These are phyloP conservation scores for Usnea hakonensis DNA, from an alignment of 495 filamentous ascomycete genomes.

Conservation along the genomic window DNA sequence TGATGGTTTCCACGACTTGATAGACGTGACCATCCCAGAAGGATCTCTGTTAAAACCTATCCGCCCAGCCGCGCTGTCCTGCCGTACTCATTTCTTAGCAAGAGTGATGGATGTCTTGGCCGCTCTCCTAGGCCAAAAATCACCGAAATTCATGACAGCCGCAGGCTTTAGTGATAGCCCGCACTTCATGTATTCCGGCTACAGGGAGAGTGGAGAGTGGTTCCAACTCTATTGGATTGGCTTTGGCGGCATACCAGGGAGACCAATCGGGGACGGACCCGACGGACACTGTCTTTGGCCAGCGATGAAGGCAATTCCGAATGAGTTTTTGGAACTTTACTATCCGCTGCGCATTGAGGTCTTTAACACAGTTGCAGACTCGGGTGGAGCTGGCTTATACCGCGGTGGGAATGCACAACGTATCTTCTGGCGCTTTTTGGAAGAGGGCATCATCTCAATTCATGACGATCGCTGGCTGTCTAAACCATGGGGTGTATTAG, in stretches of 20 bases:
- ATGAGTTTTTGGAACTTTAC: constrained; percentile 44
- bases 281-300: constrained; percentile 48
- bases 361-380: constrained; percentile 43
- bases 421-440: constrained; percentile 41
- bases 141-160: constrained; percentile 40
- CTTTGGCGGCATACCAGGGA: constrained; percentile 43
- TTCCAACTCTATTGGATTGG: constrained; percentile 47
- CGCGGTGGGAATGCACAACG: constrained; percentile 45
- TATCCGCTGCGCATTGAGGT: constrained; percentile 43
- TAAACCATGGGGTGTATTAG: constrained; percentile 44
- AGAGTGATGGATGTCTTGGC: constrained; percentile 43
- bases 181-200: constrained; percentile 42
- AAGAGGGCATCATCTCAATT: constrained; percentile 39
- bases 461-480: constrained; percentile 48
- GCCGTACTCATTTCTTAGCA: constrained; percentile 42
- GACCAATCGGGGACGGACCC: constrained; percentile 41
- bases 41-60: constrained; percentile 42
- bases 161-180: constrained; percentile 45
- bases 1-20: constrained; percentile 43
- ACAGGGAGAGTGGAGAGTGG: constrained; percentile 40
- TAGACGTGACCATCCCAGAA: constrained; percentile 40
- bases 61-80: constrained; percentile 42
- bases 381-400: constrained; percentile 40
- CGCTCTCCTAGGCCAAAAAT: constrained; percentile 41
- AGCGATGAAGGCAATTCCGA: constrained; percentile 45